A percentile compares a stretch with the other conserved stretches of the same genome.
phyloP scores from a whole-genome alignment of 306 rosid genomes.

The Prunus dulcis region DNA sequence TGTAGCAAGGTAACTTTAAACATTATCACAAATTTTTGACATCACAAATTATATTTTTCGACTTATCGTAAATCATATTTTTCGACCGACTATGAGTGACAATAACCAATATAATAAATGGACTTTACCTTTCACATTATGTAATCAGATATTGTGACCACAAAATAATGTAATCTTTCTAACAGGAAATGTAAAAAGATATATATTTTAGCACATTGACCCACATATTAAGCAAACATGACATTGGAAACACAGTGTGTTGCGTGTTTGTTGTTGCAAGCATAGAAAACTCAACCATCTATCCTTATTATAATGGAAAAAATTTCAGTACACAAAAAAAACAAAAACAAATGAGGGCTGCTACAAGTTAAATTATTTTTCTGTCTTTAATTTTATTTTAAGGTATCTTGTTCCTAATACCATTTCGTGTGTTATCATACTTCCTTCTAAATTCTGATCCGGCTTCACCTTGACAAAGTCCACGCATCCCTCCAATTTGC shows the following conservation, averaged over 20 bases:
- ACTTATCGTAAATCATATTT: too few relatives aligned
- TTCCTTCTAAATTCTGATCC: background rate
- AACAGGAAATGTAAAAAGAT: too few relatives aligned
- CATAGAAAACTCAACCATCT: background rate
- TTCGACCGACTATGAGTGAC: too few relatives aligned
- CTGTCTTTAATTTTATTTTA: background rate
- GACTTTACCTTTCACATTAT: too few relatives aligned
- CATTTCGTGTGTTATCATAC: background rate
- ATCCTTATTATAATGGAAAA: background rate
- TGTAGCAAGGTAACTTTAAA: too few relatives aligned
- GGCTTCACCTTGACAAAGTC: slow-evolving; percentile 9
- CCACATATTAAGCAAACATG: too few relatives aligned
- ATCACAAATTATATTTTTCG: too few relatives aligned
- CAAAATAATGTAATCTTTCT: too few relatives aligned
- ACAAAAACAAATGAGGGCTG: background rate
- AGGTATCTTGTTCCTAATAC: background rate
- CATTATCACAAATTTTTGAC: too few relatives aligned
- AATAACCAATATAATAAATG: too few relatives aligned
- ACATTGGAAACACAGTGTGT: background rate
- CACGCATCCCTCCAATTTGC: background rate
- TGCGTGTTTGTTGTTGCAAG: background rate
- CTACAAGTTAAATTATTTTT: background rate
- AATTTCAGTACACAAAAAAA: background rate
- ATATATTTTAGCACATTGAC: too few relatives aligned
- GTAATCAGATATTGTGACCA: too few relatives aligned